These are phyloP conservation scores for Myriosclerotinia scirpicola DNA, from an alignment of 2,329 filamentous ascomycete species.

Conservation along the genomic window DNA sequence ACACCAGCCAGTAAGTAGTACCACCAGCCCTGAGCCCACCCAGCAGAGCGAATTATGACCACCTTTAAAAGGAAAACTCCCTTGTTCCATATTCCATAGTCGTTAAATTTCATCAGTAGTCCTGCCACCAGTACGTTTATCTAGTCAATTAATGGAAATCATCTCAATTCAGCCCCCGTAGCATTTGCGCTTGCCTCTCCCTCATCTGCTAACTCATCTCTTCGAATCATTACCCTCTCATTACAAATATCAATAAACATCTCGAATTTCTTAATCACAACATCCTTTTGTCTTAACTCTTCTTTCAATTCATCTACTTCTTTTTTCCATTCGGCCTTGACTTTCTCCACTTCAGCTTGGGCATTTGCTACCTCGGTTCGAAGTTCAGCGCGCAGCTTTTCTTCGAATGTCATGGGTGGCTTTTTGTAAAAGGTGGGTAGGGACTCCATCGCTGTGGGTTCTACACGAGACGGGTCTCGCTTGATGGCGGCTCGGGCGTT, in stretches of 20 bases:
- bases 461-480: slow-evolving; percentile 62
- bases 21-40: background rate
- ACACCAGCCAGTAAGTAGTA: background rate
- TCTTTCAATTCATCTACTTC: slow-evolving; percentile 59
- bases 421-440: slow-evolving; percentile 66
- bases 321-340: slow-evolving; percentile 55
- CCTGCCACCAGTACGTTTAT: background rate
- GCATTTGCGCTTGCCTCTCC: slow-evolving; percentile 31
- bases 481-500: slow-evolving; percentile 67
- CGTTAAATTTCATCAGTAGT: slow-evolving; percentile 2
- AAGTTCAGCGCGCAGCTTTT: slow-evolving; percentile 62
- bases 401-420: slow-evolving; percentile 61
- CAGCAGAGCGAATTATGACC: background rate
- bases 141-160: background rate
- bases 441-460: slow-evolving; percentile 57
- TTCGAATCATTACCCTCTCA: slow-evolving; percentile 62
- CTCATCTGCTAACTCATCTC: slow-evolving; percentile 50
- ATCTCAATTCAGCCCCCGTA: slow-evolving; percentile 24
- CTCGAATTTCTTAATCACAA: slow-evolving; percentile 62
- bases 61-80: background rate
- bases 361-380: slow-evolving; percentile 59
- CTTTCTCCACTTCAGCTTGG: slow-evolving; percentile 57
- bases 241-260: slow-evolving; percentile 72
- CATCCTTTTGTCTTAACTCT: slow-evolving; percentile 62
- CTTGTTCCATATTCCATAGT: background rate